Evolutionary conservation across 805 yeast genomes (phyloP).

Genomic region (Cephaloascus albidus): DNA sequence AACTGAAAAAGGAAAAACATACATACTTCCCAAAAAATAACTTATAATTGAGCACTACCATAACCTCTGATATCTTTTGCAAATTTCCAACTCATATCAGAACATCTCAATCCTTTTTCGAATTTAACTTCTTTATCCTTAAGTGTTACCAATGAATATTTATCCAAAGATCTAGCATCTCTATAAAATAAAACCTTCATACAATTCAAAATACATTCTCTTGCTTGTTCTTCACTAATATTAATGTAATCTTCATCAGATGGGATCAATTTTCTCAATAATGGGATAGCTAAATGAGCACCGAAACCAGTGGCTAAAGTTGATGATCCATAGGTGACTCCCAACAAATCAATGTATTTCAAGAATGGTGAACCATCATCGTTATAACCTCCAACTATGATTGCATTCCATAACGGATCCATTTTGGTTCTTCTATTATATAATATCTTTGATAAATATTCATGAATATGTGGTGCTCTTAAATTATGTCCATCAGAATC

Average conservation of each 20-base stretch:
- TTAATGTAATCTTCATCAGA: constrained; percentile 66
- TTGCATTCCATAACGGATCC: constrained; percentile 95
- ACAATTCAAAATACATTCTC: constrained; percentile 66
- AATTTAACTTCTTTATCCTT: constrained; percentile 52
- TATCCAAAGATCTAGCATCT: constrained; percentile 90
- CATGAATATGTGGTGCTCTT: constrained; percentile 83
- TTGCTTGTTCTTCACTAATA: constrained; percentile 66
- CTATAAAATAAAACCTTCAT: constrained; percentile 94
- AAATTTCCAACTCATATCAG: constrained; percentile 81
- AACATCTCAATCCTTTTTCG: constrained; percentile 59
- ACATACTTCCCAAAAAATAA: too few relatives aligned
- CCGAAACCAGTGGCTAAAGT: constrained; percentile 96
- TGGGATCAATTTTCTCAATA: constrained; percentile 78
- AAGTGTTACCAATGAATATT: constrained; percentile 71
- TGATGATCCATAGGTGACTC: constrained; percentile 84
- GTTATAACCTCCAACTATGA: constrained; percentile 84
- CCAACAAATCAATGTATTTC: constrained; percentile 82
- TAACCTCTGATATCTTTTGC: constrained; percentile 86
- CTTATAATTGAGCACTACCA: constrained; percentile 56
- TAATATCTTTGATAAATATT: constrained; percentile 75
- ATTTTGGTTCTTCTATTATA: constrained; percentile 84
- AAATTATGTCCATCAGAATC: constrained; percentile 59
- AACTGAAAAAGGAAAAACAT: too few relatives aligned
- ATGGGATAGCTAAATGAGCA: constrained; percentile 86
- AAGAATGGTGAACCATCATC: constrained; percentile 59